Conservation (phyloP, 306 rosid genomes). For the Corylus avellana region DNA sequence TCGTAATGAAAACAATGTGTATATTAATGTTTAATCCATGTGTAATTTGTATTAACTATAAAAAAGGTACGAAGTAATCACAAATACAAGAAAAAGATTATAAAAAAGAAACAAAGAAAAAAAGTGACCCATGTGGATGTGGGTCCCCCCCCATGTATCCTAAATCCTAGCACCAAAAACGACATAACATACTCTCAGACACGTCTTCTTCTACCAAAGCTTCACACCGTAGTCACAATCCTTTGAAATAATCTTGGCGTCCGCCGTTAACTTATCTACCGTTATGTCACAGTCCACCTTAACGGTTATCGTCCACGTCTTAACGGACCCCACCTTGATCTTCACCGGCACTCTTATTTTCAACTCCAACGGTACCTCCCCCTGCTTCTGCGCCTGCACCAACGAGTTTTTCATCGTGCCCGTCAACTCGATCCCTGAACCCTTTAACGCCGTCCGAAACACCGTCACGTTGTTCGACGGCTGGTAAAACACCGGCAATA, state of each 20-base stretch:
- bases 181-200: background rate
- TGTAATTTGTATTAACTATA: too few relatives aligned
- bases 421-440: slow-evolving; percentile 39
- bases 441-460: slow-evolving; percentile 47
- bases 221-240: slow-evolving; percentile 44
- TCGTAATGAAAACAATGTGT: background rate
- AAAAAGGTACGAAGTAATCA: background rate
- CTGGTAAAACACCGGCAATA: slow-evolving; percentile 64
- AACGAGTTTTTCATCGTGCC: slow-evolving; percentile 29
- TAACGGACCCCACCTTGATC: slow-evolving; percentile 55
- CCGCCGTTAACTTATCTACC: slow-evolving; percentile 52
- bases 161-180: background rate
- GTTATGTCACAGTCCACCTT: slow-evolving; percentile 52
- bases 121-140: background rate
- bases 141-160: background rate
- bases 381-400: slow-evolving; percentile 32
- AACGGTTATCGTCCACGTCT: slow-evolving; percentile 65
- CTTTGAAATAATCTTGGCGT: slow-evolving; percentile 49
- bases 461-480: slow-evolving; percentile 62
- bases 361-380: slow-evolving; percentile 50
- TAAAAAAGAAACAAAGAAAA: background rate
- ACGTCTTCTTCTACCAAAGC: slow-evolving; percentile 28
- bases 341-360: slow-evolving; percentile 52
- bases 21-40: background rate
- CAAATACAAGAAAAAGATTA: background rate